A percentile compares a stretch with the other conserved stretches of the same genome.
Evolutionary conservation across 2,329 filamentous ascomycete genomes (phyloP).

Genomic region (Metarhizium robertsii): DNA sequence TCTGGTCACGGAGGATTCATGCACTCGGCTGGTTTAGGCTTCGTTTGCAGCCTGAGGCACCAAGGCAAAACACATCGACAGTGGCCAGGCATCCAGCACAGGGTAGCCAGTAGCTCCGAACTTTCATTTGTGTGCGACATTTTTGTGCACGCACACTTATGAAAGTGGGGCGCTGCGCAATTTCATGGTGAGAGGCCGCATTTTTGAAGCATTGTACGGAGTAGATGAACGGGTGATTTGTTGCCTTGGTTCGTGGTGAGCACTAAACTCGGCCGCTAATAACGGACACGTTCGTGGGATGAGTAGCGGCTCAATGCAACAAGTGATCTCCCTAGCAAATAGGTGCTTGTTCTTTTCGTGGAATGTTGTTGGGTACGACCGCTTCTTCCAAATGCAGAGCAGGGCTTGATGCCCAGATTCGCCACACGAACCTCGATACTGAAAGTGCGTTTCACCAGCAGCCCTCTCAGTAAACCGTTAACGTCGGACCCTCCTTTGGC

Average conservation of each 20-base stretch:
- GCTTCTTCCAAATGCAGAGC: neutral
- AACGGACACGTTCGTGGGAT: no score
- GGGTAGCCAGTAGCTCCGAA: neutral
- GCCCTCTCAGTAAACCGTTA: neutral
- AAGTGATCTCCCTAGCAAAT: neutral
- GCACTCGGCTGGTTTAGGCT: neutral
- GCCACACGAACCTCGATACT: neutral
- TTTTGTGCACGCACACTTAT: neutral
- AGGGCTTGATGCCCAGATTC: neutral
- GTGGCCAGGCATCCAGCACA: no score
- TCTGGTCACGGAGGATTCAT: no score
- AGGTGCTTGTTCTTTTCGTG: neutral
- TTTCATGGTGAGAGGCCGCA: no score
- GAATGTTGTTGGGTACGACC: neutral
- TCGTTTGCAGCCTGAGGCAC: neutral
- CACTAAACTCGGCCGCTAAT: no score
- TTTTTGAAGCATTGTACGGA: no score
- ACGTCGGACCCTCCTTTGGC: no score
- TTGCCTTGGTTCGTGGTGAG: no score
- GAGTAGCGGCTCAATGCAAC: neutral
- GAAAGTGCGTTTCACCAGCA: neutral
- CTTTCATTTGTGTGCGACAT: no score
- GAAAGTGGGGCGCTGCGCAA: neutral
- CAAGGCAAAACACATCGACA: neutral
- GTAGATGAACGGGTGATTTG: no score